Base-by-base conservation (phyloP, 371 early-diverging fungal species). In the Choanephora cucurbitarum region DNA sequence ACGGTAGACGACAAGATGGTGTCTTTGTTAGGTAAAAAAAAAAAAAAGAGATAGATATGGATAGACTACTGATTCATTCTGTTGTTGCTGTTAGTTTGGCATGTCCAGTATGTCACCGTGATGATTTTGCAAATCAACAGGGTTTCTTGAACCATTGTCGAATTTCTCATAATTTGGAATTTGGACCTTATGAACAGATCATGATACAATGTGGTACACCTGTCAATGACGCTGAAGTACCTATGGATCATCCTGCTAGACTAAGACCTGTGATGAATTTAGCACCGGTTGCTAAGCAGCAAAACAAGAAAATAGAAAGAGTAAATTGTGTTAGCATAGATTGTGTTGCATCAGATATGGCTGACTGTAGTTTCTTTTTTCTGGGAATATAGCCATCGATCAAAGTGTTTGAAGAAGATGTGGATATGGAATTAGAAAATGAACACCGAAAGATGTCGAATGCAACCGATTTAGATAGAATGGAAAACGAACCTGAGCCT, bases 81-180 rank as follows among this genome's bases (percentile, higher is more conserved):
- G 24, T 34, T 28, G n/a, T 31, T 40, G 21, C 21, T 53, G n/a
- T 39, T 49, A 83, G 82, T 31, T 55, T 84, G 47, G 73, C 77
- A 2, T 84, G 85, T 65, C 85, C 85, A 47, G 67, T 56, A 2
- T 84, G 85, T 58, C 73, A 80, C 14, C 69, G 83, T 21, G 79
- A 81, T 18, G 82, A 87, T 46, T 92, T 93, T 69, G 76, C 79
- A 14, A 89, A 83, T 57, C 77, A 83, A 33, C 91, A 87, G 61
- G 92, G 92, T 1, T 91, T 93, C 60, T 64, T 91, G 31, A 91
- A 89, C 52, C 94, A 93, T 66, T 88, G 87, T 66, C 77, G 92
- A 31, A 69, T 86, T 24, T 77, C 81, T n/a, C 91, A 91, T 66
- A 69, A 73, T 19, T 62, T 80, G 28, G 86, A 85, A 43, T 90